Conservation (phyloP, 306 rosid genomes). For the Castanea mollissima region DNA sequence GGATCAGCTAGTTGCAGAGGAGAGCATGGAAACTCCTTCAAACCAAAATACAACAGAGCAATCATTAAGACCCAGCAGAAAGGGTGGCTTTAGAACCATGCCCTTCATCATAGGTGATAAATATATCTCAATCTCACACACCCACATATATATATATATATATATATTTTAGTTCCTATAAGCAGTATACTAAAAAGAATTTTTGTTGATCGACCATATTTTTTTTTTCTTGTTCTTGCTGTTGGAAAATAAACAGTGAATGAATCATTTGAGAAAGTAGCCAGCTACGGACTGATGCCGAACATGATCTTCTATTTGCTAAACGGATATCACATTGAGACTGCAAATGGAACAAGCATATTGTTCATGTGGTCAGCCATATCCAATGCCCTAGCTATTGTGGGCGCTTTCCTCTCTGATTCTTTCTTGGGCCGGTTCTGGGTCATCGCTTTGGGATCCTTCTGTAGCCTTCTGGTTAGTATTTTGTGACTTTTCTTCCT, state of each 20-base stretch:
- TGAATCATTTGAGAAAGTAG: constrained; percentile 45
- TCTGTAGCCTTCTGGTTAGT: constrained; percentile 48
- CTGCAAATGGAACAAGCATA: constrained; percentile 31
- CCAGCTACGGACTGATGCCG: constrained; percentile 44
- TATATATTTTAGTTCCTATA: neutral
- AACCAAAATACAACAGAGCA: neutral
- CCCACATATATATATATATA: neutral
- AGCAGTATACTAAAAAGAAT: neutral
- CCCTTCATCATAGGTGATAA: constrained; percentile 52
- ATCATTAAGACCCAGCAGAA: constrained; percentile 17
- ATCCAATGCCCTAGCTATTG: constrained; percentile 38
- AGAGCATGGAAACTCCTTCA: neutral
- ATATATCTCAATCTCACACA: neutral
- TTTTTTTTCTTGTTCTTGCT: neutral
- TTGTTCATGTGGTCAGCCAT: constrained; percentile 45
- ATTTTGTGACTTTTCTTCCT: neutral
- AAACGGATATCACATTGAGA: constrained; percentile 27
- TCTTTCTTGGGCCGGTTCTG: constrained; percentile 49
- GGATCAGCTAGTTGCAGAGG: neutral
- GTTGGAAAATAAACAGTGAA: constrained; percentile 33
- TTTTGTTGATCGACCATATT: neutral
- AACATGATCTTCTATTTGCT: constrained; percentile 53
- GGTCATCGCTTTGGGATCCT: constrained; percentile 43
- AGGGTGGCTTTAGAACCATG: constrained; percentile 54
- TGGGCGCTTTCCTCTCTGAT: constrained; percentile 55